Base-by-base conservation (phyloP, 495 filamentous ascomycete species). In the Corynascus novoguineensis region DNA sequence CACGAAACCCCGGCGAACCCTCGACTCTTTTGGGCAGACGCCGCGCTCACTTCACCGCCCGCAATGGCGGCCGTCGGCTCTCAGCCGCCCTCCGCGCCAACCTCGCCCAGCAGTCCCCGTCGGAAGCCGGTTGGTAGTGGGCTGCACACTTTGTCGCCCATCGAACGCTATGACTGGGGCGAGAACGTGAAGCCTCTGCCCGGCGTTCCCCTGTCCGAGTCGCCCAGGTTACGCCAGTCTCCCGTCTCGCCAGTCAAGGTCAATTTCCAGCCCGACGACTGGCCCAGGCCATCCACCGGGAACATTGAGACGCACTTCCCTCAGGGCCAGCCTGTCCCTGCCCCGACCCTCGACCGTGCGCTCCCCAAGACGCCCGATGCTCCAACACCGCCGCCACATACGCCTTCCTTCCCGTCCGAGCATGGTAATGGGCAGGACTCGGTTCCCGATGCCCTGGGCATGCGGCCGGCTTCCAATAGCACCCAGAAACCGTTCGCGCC, bases 51-150 rank as follows among this genome's bases (percentile, higher is more conserved):
- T 24, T 45, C 57, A 59, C 59, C 34, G 51, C 52, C 59, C 56
- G 64, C 68, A 60, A 79, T 79, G 75, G 75, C 75, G 65, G 69
- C 75, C 50, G 67, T 72, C 54, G 71, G 71, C 22, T 67, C 72
- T 35, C 41, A 64, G 64, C 56, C 64, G 40, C n/a, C 67, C 51
- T 61, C 68, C 22, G 34, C 68, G 10, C 45, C 71, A 3, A 66
- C 74, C 15, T 61, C 71, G 15, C 45, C 72, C 29, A 60, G 55
- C 40, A 75, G 73, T 38, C 70, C 75, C 32, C 73, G 67, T 14
- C 68, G 76, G 50, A 76, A 76, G 52, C 75, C 75, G 50, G 50
- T 77, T 7, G 68, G 74, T 7, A 9, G 62, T 7, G n/a, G n/a
- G n/a, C 21, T 66, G 17, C 53, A 66, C 11, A 67, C 52, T 19